Conservation (phyloP, 2,329 filamentous ascomycete species). For the Fusarium annulatum region DNA sequence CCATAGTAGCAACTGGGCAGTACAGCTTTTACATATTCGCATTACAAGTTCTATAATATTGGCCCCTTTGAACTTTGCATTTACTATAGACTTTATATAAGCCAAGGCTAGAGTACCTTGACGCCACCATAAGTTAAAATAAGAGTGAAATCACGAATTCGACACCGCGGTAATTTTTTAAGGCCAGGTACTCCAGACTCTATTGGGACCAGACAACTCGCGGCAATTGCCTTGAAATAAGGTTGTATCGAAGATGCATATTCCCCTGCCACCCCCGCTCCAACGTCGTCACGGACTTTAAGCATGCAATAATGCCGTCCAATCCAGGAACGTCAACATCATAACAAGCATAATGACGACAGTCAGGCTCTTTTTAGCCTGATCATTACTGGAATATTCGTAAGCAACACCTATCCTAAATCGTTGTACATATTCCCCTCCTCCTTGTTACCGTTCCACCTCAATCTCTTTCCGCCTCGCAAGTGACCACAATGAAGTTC, state of each 20-base stretch:
- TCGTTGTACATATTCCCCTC: neutral
- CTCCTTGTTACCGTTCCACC: neutral
- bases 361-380: neutral
- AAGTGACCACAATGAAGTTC: constrained; percentile 2
- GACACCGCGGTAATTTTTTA: too few relatives aligned
- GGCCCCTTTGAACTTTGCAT: rapidly evolving
- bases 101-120: neutral
- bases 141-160: neutral
- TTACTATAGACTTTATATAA: too few relatives aligned
- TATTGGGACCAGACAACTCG: too few relatives aligned
- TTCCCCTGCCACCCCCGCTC: neutral
- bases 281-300: neutral
- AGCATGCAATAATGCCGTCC: neutral
- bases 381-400: neutral
- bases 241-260: neutral
- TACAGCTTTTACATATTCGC: neutral
- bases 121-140: neutral
- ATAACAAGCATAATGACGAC: neutral
- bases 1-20: rapidly evolving
- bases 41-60: rapidly evolving
- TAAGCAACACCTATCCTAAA: neutral
- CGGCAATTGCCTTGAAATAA: neutral
- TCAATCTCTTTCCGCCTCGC: neutral
- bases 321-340: neutral
- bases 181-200: neutral